Evolutionary conservation across 2,329 filamentous ascomycete genomes (phyloP).

Genomic region (Bipolaris bicolor): DNA sequence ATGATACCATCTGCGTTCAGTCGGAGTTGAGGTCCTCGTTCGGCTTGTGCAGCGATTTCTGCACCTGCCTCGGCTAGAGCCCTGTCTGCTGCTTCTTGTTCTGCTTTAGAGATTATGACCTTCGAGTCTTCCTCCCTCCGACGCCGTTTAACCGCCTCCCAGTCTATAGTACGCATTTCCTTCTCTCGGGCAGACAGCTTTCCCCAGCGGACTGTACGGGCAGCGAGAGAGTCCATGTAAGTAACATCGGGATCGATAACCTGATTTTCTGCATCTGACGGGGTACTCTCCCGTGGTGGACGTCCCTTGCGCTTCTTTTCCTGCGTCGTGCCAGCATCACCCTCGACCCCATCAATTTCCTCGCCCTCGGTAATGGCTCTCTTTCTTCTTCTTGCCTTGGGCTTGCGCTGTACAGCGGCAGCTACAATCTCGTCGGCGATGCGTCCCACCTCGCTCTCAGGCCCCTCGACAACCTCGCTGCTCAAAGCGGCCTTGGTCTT

Average conservation of each 20-base stretch:
- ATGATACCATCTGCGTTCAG: slow-evolving; percentile 70
- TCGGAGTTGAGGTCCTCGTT: slow-evolving; percentile 61
- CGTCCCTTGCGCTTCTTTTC: slow-evolving; percentile 35
- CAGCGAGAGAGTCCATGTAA: slow-evolving; percentile 75
- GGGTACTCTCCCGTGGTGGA: slow-evolving; percentile 40
- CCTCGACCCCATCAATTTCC: slow-evolving; percentile 12
- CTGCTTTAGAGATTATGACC: slow-evolving; percentile 28
- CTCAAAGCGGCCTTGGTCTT: slow-evolving; percentile 29
- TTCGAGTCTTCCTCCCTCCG: slow-evolving; percentile 44
- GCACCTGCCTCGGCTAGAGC: slow-evolving; percentile 24
- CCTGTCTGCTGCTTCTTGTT: slow-evolving; percentile 32
- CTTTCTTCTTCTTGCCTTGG: slow-evolving; percentile 26
- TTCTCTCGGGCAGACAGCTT: slow-evolving; percentile 77
- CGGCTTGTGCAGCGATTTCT: slow-evolving; percentile 20
- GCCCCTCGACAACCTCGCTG: slow-evolving; percentile 13
- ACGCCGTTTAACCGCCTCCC: slow-evolving; percentile 56
- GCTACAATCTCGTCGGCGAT: slow-evolving; percentile 19
- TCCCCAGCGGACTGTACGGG: slow-evolving; percentile 67
- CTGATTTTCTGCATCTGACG: slow-evolving; percentile 47
- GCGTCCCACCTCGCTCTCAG: slow-evolving; percentile 17
- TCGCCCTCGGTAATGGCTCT: slow-evolving; percentile 19
- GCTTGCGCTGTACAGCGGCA: slow-evolving; percentile 20
- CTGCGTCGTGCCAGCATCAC: slow-evolving; percentile 12
- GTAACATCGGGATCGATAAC: slow-evolving; percentile 68
- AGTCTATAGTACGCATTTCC: slow-evolving; percentile 72